Evolutionary conservation across 345 rosid species (phyloP), one percentile per base, ranked within the genome.

Genomic region (Acer saccharum): DNA sequence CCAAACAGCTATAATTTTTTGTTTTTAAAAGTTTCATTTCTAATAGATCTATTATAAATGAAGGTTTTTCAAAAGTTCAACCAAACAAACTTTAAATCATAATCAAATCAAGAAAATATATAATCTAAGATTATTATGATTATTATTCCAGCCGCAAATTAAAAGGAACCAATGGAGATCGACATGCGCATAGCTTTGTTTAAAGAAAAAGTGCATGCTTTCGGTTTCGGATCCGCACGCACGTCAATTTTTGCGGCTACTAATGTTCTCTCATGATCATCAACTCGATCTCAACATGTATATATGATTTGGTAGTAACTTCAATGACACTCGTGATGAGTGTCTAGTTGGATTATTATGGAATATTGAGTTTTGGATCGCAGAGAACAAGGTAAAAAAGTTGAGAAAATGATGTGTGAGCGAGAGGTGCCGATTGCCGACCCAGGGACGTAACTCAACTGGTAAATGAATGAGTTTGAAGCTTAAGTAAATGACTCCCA

Each of bases 161-260:
- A 29, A 65, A 65, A 65, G 5, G 18, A 20, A 16, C 58, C 6
- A 29, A 29, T 29, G 3, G 7, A 13, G 8, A 43, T 9, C 46
- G 46, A 29, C 20, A 16, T 14, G 20, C 27, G n/a, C 6, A 17
- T 32, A 20, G 20, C n/a, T 69, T 48, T 69, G 60, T 50, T 48
- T 57, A 23, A 69, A 69, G 41, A 3, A 25, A 3, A 48, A 69
- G 9, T 14, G 35, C 39, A 3, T 29, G 74, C 74, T 71, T 54
- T 71, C 64, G 74, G 74, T 62, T 71, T 71, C 48, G 74, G 74
- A 61, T 54, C 46, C 12, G 3, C 5, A 18, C 17, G 5, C 5
- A 18, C 39, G 74, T 71, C 74, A 71, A 55, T 54, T 71, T 55
- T 71, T 71, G 64, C 74, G 74, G 74, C 74, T 10, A 25, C 74